Evolutionary conservation across 148 eudicot genomes (phyloP).

Genomic region (Amaranthus hypochondriacus): DNA sequence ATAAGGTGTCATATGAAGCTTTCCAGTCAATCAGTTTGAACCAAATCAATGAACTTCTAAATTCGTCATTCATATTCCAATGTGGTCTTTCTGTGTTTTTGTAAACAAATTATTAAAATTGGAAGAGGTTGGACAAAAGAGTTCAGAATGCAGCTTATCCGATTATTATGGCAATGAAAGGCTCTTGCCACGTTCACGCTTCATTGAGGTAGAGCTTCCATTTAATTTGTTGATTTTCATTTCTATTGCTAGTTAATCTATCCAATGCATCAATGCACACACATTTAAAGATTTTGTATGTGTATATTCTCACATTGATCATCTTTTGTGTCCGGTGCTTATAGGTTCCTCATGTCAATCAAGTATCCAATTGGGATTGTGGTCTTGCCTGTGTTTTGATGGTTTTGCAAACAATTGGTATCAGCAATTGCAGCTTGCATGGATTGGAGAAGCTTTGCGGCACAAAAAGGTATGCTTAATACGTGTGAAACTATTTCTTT

Average conservation of each 20-base stretch:
- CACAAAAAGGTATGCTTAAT: slow-evolving; percentile 59
- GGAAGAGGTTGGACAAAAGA: slow-evolving; percentile 42
- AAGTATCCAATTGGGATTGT: slow-evolving; percentile 83
- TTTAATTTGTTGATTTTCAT: slow-evolving; percentile 1
- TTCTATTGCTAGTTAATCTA: background rate
- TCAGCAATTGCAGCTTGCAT: slow-evolving; percentile 42
- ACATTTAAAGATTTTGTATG: background rate
- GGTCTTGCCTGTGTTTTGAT: slow-evolving; percentile 95
- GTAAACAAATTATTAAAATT: slow-evolving; percentile 59
- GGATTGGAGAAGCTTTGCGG: slow-evolving; percentile 57
- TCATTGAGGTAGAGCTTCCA: slow-evolving; percentile 49
- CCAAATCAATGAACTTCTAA: slow-evolving; percentile 12
- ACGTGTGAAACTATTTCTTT: slow-evolving; percentile 3
- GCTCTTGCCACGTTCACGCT: slow-evolving; percentile 41
- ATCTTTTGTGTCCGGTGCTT: background rate
- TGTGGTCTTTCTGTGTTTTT: slow-evolving; percentile 73
- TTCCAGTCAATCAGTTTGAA: slow-evolving; percentile 8
- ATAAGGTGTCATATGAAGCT: slow-evolving; percentile 8
- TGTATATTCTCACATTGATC: background rate
- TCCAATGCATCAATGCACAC: background rate
- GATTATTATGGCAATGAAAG: slow-evolving; percentile 34
- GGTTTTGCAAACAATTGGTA: slow-evolving; percentile 78
- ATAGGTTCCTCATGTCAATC: slow-evolving; percentile 80
- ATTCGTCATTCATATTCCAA: slow-evolving; percentile 27
- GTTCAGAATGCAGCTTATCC: slow-evolving; percentile 32